Conservation (phyloP, 2,329 filamentous ascomycete genomes). For the Xylaria sp. region DNA sequence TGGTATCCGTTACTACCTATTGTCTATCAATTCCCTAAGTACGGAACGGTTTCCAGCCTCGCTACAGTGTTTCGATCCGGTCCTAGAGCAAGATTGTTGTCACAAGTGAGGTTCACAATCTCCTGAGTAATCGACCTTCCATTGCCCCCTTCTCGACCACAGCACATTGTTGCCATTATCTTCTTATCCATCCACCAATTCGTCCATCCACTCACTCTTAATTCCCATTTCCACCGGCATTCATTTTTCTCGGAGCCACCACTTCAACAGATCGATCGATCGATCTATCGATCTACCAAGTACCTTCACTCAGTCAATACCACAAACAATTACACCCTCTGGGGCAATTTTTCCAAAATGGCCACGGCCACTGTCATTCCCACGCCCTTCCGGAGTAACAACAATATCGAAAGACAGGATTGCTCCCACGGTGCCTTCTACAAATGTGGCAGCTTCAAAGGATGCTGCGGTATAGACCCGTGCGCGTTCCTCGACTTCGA, state of each 20-base stretch:
- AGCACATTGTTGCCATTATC: neutral
- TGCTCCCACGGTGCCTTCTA: conserved; percentile 43
- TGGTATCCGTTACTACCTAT: neutral
- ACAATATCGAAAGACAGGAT: neutral
- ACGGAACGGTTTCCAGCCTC: neutral
- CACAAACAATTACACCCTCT: too few relatives aligned
- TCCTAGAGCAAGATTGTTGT: neutral
- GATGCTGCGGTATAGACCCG: conserved; percentile 60
- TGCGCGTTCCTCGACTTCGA: conserved; percentile 49
- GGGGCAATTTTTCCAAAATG: conserved; percentile 12
- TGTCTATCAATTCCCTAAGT: too few relatives aligned
- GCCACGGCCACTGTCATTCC: neutral
- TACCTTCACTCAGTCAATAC: neutral
- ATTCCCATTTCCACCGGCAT: neutral
- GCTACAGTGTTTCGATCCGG: neutral
- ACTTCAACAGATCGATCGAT: neutral
- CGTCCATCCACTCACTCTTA: too few relatives aligned
- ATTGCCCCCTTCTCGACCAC: neutral
- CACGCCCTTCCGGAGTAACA: neutral
- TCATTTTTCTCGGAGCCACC: neutral
- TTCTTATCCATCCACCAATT: neutral
- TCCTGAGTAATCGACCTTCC: neutral
- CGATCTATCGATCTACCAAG: neutral
- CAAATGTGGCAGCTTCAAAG: conserved; percentile 54
- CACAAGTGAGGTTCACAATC: neutral